Evolutionary conservation across 2,329 filamentous ascomycete species (phyloP).

Genomic region (Helotiales sp.): DNA sequence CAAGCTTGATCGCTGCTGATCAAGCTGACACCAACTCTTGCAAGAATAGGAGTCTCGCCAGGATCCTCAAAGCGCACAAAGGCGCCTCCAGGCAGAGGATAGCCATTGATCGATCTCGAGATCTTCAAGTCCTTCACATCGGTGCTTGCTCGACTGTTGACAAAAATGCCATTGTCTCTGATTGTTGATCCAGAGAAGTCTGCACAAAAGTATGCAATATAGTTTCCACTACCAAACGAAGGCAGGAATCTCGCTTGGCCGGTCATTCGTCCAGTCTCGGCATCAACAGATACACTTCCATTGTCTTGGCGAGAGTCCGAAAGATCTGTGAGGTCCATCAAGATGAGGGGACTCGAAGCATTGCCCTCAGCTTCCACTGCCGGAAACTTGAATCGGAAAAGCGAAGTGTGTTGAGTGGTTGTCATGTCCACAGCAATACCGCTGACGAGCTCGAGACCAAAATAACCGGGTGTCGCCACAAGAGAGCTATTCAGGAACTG

Average conservation of each 20-base stretch:
- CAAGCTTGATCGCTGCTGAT: conserved; percentile 68
- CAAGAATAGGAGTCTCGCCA: conserved; percentile 51
- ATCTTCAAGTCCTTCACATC: conserved; percentile 49
- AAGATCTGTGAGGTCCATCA: conserved; percentile 66
- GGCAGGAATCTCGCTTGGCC: conserved; percentile 61
- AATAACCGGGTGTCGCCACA: conserved; percentile 63
- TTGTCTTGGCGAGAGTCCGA: conserved; percentile 58
- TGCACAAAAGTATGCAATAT: conserved; percentile 63
- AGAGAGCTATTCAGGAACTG: conserved; percentile 46
- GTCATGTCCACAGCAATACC: conserved; percentile 68
- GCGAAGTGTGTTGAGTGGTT: conserved; percentile 58
- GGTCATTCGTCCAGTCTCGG: conserved; percentile 57
- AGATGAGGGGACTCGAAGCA: conserved; percentile 52
- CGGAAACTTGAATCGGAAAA: conserved; percentile 67
- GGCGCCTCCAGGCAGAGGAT: conserved; percentile 58
- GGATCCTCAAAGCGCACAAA: conserved; percentile 60
- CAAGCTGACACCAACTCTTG: conserved; percentile 69
- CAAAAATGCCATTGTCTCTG: conserved; percentile 62
- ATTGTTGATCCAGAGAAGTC: conserved; percentile 62
- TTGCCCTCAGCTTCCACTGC: conserved; percentile 38
- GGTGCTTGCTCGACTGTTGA: conserved; percentile 54
- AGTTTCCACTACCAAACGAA: conserved; percentile 64
- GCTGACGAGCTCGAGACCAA: conserved; percentile 57
- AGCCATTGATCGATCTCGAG: conserved; percentile 52
- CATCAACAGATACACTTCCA: conserved; percentile 55